Percentiles rank a stretch among this genome's conserved stretches.
Conservation (phyloP, 2,329 filamentous ascomycete species). For the Cordyceps militaris region DNA sequence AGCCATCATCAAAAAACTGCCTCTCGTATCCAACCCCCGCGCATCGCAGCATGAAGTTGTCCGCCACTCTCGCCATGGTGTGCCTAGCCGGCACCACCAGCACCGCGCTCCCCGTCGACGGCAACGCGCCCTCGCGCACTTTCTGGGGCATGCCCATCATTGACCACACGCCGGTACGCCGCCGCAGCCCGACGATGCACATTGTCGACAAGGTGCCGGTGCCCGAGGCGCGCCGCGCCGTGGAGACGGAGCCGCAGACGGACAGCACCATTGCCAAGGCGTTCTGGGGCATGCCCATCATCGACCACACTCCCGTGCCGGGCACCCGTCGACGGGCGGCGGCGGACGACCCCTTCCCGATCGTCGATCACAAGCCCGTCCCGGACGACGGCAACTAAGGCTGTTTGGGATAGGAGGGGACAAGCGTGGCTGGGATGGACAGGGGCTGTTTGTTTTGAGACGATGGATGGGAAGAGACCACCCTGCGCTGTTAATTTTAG, state of each 20-base stretch:
- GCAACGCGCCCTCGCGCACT: neutral
- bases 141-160: neutral
- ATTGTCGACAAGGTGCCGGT: neutral
- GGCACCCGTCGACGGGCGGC: neutral
- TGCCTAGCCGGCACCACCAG: neutral
- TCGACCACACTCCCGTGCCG: neutral
- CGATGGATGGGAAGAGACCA: neutral
- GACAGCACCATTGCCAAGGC: neutral
- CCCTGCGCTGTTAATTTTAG: too few species aligned
- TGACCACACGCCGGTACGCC: neutral
- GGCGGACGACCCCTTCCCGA: neutral
- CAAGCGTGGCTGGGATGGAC: neutral
- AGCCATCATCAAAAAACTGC: neutral
- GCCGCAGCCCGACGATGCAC: neutral
- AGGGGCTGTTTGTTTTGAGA: neutral
- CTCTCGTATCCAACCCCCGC: neutral
- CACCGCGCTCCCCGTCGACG: neutral
- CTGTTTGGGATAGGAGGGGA: neutral
- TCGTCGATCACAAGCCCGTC: neutral
- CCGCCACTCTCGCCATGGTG: neutral
- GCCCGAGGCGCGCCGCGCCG: neutral
- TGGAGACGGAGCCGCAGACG: neutral
- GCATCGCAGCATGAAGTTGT: constrained; percentile 4
- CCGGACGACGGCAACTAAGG: neutral
- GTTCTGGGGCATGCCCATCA: neutral